These are phyloP conservation scores for Mariannaea elegans DNA, from an alignment of 2,329 filamentous ascomycete species.

Conservation along the genomic window DNA sequence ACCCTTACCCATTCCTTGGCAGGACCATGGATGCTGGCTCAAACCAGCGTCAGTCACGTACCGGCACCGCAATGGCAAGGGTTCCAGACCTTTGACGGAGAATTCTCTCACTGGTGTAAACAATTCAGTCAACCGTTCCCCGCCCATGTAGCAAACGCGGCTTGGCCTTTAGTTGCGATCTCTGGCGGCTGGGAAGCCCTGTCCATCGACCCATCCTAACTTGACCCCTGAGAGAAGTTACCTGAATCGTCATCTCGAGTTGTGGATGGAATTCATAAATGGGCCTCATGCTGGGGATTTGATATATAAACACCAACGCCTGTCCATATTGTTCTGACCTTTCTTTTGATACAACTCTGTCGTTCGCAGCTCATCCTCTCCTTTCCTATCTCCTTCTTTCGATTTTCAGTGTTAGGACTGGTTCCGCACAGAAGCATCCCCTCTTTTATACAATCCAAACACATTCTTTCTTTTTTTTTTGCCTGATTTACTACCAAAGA, in stretches of 20 bases:
- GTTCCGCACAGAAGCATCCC: slow-evolving; percentile 19
- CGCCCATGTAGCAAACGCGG: background rate
- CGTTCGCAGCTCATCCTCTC: slow-evolving; percentile 22
- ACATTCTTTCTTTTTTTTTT: background rate
- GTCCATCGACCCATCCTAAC: slow-evolving; percentile 20
- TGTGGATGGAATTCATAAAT: background rate
- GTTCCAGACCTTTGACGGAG: slow-evolving; percentile 22
- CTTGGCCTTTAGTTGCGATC: background rate
- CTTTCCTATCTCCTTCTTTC: slow-evolving; percentile 28
- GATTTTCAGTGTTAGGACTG: slow-evolving; percentile 25
- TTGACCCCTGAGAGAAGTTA: background rate
- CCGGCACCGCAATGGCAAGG: slow-evolving; percentile 11
- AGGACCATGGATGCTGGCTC: no score
- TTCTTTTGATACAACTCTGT: slow-evolving; percentile 14
- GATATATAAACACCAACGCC: slow-evolving; percentile 28
- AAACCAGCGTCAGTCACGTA: background rate
- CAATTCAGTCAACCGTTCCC: background rate
- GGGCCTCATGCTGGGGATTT: slow-evolving; percentile 6
- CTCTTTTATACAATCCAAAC: background rate
- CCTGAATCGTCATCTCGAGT: no score
- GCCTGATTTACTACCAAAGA: slow-evolving; percentile 5
- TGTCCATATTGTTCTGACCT: background rate
- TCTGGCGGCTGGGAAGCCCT: background rate
- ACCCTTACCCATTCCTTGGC: slow-evolving; percentile 13
- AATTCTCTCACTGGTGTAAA: slow-evolving; percentile 38